phyloP scores from a whole-genome alignment of 2,329 filamentous ascomycete genomes.

The Penicillium concentricum region DNA sequence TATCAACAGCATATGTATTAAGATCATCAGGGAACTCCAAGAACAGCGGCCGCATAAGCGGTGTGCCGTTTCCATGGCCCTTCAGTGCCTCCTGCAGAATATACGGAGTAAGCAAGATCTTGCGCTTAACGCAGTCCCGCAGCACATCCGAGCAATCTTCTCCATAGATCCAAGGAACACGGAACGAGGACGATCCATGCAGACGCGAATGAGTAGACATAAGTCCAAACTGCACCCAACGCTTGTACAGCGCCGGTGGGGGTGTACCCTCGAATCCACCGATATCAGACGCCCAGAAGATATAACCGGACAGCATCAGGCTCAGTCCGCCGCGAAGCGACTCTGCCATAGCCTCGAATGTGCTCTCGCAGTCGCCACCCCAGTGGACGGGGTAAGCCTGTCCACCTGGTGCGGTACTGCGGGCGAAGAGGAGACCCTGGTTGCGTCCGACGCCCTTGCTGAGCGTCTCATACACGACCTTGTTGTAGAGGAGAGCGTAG shows the following conservation, averaged over 20 bases:
- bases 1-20: constrained; percentile 66
- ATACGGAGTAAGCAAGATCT: constrained; percentile 60
- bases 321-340: constrained; percentile 65
- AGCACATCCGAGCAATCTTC: constrained; percentile 61
- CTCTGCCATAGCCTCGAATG: constrained; percentile 71
- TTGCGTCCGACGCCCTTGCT: constrained; percentile 52
- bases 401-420: constrained; percentile 65
- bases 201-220: constrained; percentile 69
- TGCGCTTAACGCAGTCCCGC: constrained; percentile 53
- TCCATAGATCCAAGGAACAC: constrained; percentile 73
- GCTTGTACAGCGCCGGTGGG: constrained; percentile 69
- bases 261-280: constrained; percentile 70
- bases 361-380: constrained; percentile 75
- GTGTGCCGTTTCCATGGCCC: constrained; percentile 55
- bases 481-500: constrained; percentile 73
- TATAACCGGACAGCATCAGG: constrained; percentile 63
- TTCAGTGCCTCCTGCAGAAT: constrained; percentile 54
- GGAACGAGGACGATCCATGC: constrained; percentile 68
- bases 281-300: constrained; percentile 70
- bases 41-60: constrained; percentile 64
- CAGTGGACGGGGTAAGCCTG: constrained; percentile 70
- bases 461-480: constrained; percentile 65
- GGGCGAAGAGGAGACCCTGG: constrained; percentile 65
- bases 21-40: constrained; percentile 70
- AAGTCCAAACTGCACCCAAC: constrained; percentile 74